Conservation (phyloP, 352 stramenopile species). For the Phytopythium mirpurense region DNA sequence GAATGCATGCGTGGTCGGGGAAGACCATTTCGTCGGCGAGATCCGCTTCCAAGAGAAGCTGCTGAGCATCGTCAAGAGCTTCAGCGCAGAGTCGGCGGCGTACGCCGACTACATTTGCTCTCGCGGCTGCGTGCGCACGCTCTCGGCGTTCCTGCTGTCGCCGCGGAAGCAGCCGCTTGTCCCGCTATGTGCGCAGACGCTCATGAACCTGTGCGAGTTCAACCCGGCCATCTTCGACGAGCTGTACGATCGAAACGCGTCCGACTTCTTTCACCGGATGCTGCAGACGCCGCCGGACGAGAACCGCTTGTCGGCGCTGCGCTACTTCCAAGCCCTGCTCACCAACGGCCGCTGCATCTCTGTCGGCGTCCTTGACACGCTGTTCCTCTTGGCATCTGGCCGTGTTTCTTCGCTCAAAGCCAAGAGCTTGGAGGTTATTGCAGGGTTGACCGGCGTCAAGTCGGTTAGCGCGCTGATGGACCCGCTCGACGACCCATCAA, state of each 20-base stretch:
- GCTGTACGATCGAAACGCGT: constrained; percentile 55
- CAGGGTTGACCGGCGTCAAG: constrained; percentile 42
- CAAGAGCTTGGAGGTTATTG: constrained; percentile 53
- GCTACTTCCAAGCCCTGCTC: constrained; percentile 66
- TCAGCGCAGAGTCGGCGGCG: constrained; percentile 44
- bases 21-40: constrained; percentile 67
- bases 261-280: constrained; percentile 71
- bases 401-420: constrained; percentile 41
- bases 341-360: constrained; percentile 51
- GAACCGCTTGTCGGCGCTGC: constrained; percentile 62
- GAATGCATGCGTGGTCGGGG: constrained; percentile 57
- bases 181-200: constrained; percentile 52
- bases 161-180: constrained; percentile 53
- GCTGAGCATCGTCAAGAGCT: constrained; percentile 72
- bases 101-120: constrained; percentile 64
- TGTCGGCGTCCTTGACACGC: constrained; percentile 55
- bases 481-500: constrained; percentile 31
- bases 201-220: constrained; percentile 79
- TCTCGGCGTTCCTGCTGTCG: constrained; percentile 67
- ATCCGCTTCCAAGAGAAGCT: constrained; percentile 78
- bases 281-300: constrained; percentile 74
- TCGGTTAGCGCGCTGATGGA: constrained; percentile 42
- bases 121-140: constrained; percentile 36
- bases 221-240: constrained; percentile 63
- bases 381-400: constrained; percentile 66